Conservation (phyloP, 2,329 filamentous ascomycete genomes). For the Aspergillus vadensis region DNA sequence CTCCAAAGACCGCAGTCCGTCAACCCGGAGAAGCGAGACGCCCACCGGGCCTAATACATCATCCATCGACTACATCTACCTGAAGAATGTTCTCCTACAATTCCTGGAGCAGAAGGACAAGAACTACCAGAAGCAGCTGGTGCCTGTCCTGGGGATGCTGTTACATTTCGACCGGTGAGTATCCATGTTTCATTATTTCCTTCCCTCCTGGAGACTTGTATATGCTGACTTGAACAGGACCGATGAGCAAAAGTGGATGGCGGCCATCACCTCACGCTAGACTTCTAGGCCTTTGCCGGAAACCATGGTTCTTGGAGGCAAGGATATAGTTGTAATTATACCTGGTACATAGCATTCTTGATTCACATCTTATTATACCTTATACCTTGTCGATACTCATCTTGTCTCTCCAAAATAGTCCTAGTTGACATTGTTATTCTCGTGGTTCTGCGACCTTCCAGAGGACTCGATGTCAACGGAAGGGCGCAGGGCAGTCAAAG, state of each 20-base stretch:
- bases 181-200: not conserved
- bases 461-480: not conserved
- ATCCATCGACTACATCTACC: slow-evolving; percentile 62
- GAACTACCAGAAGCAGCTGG: slow-evolving; percentile 67
- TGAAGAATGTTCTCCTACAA: slow-evolving; percentile 68
- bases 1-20: slow-evolving; percentile 39
- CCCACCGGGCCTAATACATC: slow-evolving; percentile 33
- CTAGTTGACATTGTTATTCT: too few relatives aligned
- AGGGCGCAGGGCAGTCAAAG: not conserved
- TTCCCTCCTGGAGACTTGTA: not conserved
- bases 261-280: slow-evolving; percentile 63
- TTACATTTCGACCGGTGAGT: slow-evolving; percentile 65
- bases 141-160: slow-evolving; percentile 66
- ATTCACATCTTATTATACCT: slow-evolving; percentile 15
- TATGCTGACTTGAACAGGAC: slow-evolving; percentile 47
- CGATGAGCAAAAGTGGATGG: slow-evolving; percentile 86
- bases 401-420: not conserved
- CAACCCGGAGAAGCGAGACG: slow-evolving; percentile 40
- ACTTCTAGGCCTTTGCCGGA: not conserved
- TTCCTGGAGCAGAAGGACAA: slow-evolving; percentile 69
- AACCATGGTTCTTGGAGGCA: not conserved
- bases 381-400: slow-evolving; percentile 5
- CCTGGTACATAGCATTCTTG: slow-evolving; percentile 19
- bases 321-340: slow-evolving; percentile 20
- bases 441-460: not conserved